Percentiles rank a stretch among this genome's conserved stretches.
Conservation (phyloP, 2,329 filamentous ascomycete species). For the Aspergillus japonicus region DNA sequence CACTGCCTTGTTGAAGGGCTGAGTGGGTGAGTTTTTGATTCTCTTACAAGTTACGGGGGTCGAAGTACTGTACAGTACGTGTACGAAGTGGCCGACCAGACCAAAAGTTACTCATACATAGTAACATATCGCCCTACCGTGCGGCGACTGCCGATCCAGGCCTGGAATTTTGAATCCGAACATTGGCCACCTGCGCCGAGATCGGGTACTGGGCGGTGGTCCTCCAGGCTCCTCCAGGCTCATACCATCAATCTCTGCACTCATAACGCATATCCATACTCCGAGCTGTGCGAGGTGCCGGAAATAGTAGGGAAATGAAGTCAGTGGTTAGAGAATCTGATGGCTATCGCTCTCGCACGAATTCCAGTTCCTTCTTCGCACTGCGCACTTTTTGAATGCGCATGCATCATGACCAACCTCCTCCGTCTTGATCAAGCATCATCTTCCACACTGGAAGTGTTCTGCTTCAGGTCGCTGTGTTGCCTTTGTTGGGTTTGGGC, state of each 20-base stretch:
- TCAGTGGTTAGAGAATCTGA: background rate
- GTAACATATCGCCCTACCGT: background rate
- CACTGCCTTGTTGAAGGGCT: background rate
- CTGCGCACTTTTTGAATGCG: background rate
- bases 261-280: background rate
- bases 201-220: conserved; percentile 1
- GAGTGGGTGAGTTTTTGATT: background rate
- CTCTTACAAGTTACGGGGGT: background rate
- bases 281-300: background rate
- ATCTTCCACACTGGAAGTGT: background rate
- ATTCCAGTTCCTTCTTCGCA: no score
- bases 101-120: background rate
- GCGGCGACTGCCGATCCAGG: background rate
- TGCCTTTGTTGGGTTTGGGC: background rate
- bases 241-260: background rate
- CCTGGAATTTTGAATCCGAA: conserved; percentile 1
- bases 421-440: background rate
- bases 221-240: background rate
- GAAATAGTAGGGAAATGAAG: background rate
- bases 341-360: background rate
- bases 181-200: conserved; percentile 1
- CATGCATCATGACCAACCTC: conserved; percentile 5
- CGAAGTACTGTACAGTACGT: no score
- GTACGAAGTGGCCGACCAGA: no score
- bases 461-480: background rate